Percentiles rank a stretch among this genome's conserved stretches.
Conservation (phyloP, 139 green algal genomes). For the Chlamydomonas applanata region DNA sequence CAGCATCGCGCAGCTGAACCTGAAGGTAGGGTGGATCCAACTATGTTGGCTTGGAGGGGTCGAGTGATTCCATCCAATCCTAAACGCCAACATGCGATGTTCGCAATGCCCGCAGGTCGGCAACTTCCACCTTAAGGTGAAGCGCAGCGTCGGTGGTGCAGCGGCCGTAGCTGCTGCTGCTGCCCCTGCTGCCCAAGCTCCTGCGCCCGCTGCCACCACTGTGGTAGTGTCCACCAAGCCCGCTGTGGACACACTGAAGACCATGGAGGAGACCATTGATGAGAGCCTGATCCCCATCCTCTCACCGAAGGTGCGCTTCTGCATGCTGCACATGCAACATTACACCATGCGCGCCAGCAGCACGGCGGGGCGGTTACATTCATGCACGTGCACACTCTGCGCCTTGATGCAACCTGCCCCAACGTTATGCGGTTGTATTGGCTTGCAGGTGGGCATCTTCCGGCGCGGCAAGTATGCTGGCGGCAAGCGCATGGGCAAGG, state of each 20-base stretch:
- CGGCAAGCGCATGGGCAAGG: conserved; percentile 88
- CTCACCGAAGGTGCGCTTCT: conserved; percentile 62
- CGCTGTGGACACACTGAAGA: conserved; percentile 24
- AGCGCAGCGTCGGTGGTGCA: conserved; percentile 46
- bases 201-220: conserved; percentile 8
- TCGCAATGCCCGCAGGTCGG: conserved; percentile 58
- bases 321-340: no score
- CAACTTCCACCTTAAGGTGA: conserved; percentile 70
- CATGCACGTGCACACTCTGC: background rate
- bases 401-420: background rate
- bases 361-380: background rate
- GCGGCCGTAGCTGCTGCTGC: conserved; percentile 15
- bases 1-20: conserved; percentile 80
- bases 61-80: background rate
- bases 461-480: conserved; percentile 76
- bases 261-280: conserved; percentile 59
- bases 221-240: background rate
- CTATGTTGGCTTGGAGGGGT: background rate
- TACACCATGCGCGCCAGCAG: background rate
- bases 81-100: background rate
- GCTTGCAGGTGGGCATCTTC: conserved; percentile 77
- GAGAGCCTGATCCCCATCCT: conserved; percentile 71
- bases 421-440: background rate
- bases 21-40: conserved; percentile 54
- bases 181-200: conserved; percentile 9